phyloP scores from a whole-genome alignment of 148 eudicot species.

The Cornus florida region DNA sequence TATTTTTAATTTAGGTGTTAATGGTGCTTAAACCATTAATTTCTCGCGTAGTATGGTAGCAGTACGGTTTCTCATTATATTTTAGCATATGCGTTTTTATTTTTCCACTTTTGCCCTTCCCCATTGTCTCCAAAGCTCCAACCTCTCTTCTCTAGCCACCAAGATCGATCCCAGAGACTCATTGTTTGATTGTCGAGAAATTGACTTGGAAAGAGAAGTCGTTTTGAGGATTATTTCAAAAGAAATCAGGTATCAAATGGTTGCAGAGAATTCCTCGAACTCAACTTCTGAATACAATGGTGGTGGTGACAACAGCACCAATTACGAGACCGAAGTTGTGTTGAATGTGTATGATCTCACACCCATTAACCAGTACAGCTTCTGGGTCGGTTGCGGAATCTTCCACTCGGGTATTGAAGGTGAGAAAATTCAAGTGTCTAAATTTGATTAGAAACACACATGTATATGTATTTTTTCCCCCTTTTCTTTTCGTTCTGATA shows the following conservation, averaged over 20 bases:
- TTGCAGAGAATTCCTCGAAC: constrained; percentile 27
- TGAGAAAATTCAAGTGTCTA: constrained; percentile 7
- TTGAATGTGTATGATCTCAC: constrained; percentile 78
- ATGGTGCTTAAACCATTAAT: no score
- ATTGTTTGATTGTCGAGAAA: constrained; percentile 11
- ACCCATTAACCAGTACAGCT: constrained; percentile 61
- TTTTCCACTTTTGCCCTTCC: constrained; percentile 10
- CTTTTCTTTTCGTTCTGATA: background rate
- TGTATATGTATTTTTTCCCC: background rate
- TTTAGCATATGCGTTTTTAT: background rate
- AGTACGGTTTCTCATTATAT: no score
- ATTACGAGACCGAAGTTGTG: constrained; percentile 45
- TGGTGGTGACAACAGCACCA: constrained; percentile 12
- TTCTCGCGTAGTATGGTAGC: no score
- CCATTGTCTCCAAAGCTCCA: background rate
- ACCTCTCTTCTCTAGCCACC: background rate
- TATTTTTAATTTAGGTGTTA: no score
- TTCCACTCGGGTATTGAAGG: constrained; percentile 91
- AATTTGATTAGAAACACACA: background rate
- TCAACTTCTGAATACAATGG: constrained; percentile 18
- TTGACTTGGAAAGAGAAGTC: background rate
- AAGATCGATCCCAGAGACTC: constrained; percentile 2
- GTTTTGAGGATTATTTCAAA: background rate
- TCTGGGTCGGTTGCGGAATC: constrained; percentile 80
- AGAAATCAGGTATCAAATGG: constrained; percentile 18